phyloP scores from a whole-genome alignment of 169 alveolate species.

The Plasmodium adleri region DNA sequence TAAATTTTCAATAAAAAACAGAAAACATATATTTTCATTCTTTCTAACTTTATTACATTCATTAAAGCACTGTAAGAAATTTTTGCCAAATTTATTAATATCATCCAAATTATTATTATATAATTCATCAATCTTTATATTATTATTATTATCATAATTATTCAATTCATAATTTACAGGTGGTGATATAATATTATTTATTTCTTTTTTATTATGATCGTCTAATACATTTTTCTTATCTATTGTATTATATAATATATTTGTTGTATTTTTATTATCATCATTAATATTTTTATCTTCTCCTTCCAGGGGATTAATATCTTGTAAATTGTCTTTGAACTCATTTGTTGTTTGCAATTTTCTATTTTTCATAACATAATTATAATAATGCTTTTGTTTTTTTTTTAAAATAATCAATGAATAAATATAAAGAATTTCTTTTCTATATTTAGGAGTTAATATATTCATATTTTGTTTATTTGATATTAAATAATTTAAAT shows the following conservation, averaged over 20 bases:
- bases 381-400: slow-evolving; percentile 23
- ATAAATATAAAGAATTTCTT: slow-evolving; percentile 32
- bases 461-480: slow-evolving; percentile 31
- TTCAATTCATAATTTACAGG: neutral
- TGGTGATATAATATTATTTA: neutral
- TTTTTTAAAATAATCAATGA: slow-evolving; percentile 35
- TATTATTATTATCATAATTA: neutral
- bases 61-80: slow-evolving; percentile 43
- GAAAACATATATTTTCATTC: slow-evolving; percentile 31
- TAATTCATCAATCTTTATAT: neutral
- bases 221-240: neutral
- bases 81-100: slow-evolving; percentile 10
- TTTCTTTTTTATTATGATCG: neutral
- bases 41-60: slow-evolving; percentile 49
- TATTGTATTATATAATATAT: neutral
- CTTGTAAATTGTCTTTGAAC: neutral
- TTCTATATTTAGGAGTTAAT: slow-evolving; percentile 28
- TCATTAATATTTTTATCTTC: neutral
- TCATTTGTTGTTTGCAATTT: neutral
- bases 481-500: slow-evolving; percentile 32
- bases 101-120: neutral
- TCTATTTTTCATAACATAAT: neutral
- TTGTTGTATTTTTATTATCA: neutral
- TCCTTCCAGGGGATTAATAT: neutral
- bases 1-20: slow-evolving; percentile 56